A percentile compares a stretch with the other conserved stretches of the same genome.
Conservation (phyloP, 2,329 filamentous ascomycete genomes). For the Byssochlamys sp. region DNA sequence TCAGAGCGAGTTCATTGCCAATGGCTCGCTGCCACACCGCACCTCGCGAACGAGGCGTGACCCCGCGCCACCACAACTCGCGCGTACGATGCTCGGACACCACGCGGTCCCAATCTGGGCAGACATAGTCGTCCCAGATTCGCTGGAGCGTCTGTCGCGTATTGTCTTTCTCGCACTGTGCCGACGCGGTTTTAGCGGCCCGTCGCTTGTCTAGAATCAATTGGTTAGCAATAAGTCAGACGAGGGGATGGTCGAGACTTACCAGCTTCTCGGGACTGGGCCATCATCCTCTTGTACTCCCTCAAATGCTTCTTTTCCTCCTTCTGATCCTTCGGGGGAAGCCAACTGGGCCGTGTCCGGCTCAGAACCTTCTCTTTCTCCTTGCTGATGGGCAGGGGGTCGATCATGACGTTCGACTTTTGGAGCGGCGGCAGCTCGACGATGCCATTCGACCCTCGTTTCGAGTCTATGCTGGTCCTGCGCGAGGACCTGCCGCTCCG, state of each 20-base stretch:
- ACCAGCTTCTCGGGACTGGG: slow-evolving; percentile 50
- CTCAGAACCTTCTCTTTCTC: slow-evolving; percentile 57
- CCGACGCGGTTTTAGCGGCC: slow-evolving; percentile 38
- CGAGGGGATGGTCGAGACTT: slow-evolving; percentile 13
- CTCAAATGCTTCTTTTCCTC: slow-evolving; percentile 84
- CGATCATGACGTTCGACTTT: slow-evolving; percentile 55
- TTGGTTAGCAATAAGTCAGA: slow-evolving; percentile 6
- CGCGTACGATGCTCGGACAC: slow-evolving; percentile 47
- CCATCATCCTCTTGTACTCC: slow-evolving; percentile 58
- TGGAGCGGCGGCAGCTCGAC: slow-evolving; percentile 51
- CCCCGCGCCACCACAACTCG: slow-evolving; percentile 57
- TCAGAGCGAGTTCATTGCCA: slow-evolving; percentile 52
- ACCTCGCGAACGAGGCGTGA: slow-evolving; percentile 48
- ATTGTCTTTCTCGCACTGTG: slow-evolving; percentile 42
- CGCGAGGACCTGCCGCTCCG: slow-evolving; percentile 34
- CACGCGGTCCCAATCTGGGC: slow-evolving; percentile 50
- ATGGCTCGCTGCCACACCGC: slow-evolving; percentile 51
- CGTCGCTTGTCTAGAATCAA: slow-evolving; percentile 38
- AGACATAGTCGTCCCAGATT: slow-evolving; percentile 54
- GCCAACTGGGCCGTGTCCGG: slow-evolving; percentile 59
- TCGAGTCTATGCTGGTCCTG: slow-evolving; percentile 30
- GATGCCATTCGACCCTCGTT: slow-evolving; percentile 25
- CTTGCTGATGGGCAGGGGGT: slow-evolving; percentile 56
- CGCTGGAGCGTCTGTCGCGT: slow-evolving; percentile 45
- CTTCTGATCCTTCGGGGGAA: slow-evolving; percentile 63